Conservation (phyloP, 176 grass and related monocot species). For the Ensete ventricosum region DNA sequence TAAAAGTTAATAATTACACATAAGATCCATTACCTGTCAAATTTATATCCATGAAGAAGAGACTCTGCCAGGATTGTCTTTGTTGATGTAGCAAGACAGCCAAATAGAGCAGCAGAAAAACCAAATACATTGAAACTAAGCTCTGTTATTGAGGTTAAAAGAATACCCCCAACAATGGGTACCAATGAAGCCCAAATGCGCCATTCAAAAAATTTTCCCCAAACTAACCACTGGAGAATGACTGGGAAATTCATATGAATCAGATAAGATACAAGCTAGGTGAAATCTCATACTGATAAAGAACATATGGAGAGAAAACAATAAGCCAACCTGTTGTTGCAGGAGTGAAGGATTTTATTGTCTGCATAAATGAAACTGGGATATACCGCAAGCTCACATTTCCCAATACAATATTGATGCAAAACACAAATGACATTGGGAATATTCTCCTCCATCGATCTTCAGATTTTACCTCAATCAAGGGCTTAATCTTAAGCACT, state of each 20-base stretch:
- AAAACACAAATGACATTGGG: constrained; percentile 96
- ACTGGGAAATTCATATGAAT: constrained; percentile 36
- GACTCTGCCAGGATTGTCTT: constrained; percentile 97
- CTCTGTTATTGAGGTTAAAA: constrained; percentile 83
- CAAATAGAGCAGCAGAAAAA: constrained; percentile 87
- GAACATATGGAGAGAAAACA: neutral
- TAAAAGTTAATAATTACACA: neutral
- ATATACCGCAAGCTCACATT: constrained; percentile 95
- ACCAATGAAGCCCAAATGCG: constrained; percentile 88
- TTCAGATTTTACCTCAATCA: constrained; percentile 64
- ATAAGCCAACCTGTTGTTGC: constrained; percentile 64
- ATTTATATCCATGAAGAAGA: constrained; percentile 90
- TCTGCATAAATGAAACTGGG: constrained; percentile 97
- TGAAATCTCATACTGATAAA: neutral
- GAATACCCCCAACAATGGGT: constrained; percentile 90
- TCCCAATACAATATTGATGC: constrained; percentile 93
- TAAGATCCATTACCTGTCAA: constrained; percentile 63
- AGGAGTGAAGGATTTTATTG: constrained; percentile 98
- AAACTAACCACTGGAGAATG: constrained; percentile 93
- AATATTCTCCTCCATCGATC: constrained; percentile 98
- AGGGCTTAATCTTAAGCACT: constrained; percentile 63
- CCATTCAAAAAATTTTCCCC: constrained; percentile 85
- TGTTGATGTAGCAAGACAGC: constrained; percentile 88
- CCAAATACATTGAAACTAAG: constrained; percentile 96
- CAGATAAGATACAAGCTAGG: constrained; percentile 1